Conservation (phyloP, 345 rosid species). For the Hirschfeldia incana region DNA sequence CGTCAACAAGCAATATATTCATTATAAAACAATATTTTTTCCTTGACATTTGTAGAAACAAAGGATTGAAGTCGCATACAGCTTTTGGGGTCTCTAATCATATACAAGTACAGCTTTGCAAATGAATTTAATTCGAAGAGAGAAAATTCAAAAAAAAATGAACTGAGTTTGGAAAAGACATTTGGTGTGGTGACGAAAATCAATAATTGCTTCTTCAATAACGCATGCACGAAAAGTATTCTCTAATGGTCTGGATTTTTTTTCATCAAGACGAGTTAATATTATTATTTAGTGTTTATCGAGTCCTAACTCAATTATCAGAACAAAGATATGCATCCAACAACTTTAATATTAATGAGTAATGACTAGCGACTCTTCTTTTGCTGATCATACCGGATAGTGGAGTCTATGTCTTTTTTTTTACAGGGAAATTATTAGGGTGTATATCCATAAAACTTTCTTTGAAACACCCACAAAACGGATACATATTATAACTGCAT, state of each 20-base stretch:
- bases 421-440: not conserved
- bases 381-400: not conserved
- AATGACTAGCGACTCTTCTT: not conserved
- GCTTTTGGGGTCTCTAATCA: not conserved
- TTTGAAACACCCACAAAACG: not conserved
- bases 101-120: not conserved
- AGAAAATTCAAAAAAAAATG: constrained; percentile 14
- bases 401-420: not conserved
- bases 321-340: not conserved
- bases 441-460: not conserved
- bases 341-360: not conserved
- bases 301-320: not conserved
- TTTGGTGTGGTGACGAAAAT: constrained; percentile 5
- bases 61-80: constrained; percentile 2
- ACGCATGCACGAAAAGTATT: not conserved
- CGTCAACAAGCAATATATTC: not conserved
- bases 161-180: not conserved
- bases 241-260: not conserved
- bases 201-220: not conserved
- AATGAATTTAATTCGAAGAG: constrained; percentile 16
- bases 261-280: not conserved
- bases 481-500: not conserved
- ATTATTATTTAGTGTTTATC: not conserved
- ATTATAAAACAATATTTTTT: not conserved
- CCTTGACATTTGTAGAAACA: not conserved